Conservation (phyloP, 1,284 basidiomycete genomes). For the Sporisorium reilianum region DNA sequence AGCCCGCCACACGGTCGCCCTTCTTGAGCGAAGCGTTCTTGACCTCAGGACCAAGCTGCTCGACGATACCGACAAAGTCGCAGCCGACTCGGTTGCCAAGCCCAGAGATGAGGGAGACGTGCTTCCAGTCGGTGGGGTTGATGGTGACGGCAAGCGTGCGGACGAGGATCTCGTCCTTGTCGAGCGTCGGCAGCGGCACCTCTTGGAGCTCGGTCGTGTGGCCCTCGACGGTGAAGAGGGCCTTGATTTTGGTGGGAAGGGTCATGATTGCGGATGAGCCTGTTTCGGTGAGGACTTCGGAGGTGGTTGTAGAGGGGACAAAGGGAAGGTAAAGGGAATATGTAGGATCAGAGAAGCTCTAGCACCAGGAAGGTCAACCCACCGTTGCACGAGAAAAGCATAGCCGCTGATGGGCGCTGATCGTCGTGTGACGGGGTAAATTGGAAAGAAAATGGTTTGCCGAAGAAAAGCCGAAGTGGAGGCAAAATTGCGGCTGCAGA, state of each 20-base stretch:
- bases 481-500: neutral
- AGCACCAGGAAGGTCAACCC: no score
- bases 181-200: slow-evolving; percentile 56
- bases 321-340: neutral
- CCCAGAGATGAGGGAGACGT: slow-evolving; percentile 68
- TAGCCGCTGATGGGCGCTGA: no score
- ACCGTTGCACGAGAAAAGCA: no score
- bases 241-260: slow-evolving; percentile 48
- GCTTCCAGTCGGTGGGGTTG: slow-evolving; percentile 68
- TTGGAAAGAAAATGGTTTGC: neutral
- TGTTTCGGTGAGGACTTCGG: neutral
- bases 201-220: slow-evolving; percentile 51
- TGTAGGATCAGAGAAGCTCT: no score
- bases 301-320: neutral
- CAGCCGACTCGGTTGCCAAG: slow-evolving; percentile 73
- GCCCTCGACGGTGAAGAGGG: slow-evolving; percentile 52
- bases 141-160: slow-evolving; percentile 55
- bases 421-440: neutral
- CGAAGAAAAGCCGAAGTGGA: slow-evolving; percentile 1
- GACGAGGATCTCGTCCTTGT: slow-evolving; percentile 53
- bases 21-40: slow-evolving; percentile 70
- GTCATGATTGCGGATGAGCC: slow-evolving; percentile 16
- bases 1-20: slow-evolving; percentile 75
- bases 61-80: slow-evolving; percentile 76
- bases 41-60: slow-evolving; percentile 70